A percentile compares a stretch with the other conserved stretches of the same genome.
Evolutionary conservation across 306 rosid species (phyloP).

Genomic region (Quercus bicolor): DNA sequence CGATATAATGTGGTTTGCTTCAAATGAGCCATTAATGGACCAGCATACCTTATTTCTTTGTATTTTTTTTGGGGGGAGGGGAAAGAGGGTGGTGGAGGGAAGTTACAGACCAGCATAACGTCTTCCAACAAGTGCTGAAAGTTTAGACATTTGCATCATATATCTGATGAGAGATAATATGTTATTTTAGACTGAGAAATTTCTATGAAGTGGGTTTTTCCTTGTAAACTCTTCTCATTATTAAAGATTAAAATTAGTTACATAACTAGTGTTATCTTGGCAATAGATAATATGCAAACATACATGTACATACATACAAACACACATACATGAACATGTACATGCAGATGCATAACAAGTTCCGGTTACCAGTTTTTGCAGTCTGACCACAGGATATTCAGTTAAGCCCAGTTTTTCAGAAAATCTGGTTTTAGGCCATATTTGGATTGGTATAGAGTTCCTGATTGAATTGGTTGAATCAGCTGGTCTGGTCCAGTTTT

Average conservation of each 20-base stretch:
- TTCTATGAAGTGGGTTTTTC: neutral
- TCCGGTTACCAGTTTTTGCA: no score
- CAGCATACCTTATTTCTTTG: neutral
- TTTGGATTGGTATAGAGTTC: no score
- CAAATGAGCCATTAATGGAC: slow-evolving; percentile 1
- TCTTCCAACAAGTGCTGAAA: neutral
- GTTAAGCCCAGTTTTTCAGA: no score
- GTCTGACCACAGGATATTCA: no score
- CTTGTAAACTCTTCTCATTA: neutral
- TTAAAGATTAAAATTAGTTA: neutral
- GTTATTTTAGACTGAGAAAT: neutral
- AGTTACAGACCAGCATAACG: slow-evolving; percentile 8
- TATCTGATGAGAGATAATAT: neutral
- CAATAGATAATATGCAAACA: neutral
- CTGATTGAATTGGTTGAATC: no score
- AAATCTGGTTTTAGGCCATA: no score
- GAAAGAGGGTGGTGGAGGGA: no score
- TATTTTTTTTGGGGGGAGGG: no score
- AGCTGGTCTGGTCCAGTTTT: no score
- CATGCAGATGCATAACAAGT: no score
- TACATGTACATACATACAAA: neutral
- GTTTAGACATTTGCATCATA: neutral
- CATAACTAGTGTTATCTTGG: neutral
- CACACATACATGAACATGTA: no score
- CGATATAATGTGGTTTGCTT: neutral